Evolutionary conservation across 768 basidiomycete genomes (phyloP), one percentile per base, ranked within the genome.

Genomic region (Collybia sp.): DNA sequence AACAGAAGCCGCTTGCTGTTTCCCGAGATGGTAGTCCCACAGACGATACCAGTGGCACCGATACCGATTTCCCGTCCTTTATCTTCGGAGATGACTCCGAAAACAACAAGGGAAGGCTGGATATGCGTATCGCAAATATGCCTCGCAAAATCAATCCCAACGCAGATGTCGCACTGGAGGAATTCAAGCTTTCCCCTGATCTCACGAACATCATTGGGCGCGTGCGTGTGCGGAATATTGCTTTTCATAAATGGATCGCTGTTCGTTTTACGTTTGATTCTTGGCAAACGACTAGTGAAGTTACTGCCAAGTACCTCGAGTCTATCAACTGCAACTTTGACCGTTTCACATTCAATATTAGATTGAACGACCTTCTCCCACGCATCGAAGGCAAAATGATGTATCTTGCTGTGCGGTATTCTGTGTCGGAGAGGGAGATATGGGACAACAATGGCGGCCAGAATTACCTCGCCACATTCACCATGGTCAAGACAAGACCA

Each of bases 221-320:
- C 34, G 76, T 92, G 37, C 79, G 82, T 40, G 88, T 95, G 47
- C 77, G 82, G 56, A 97, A 98, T 61, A 60, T 97, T 42, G 81
- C 91, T 6, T 98, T 82, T 66, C 74, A 86, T 56, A 98, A 97
- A 68, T 79, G 80, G 73, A 75, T 98, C 43, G 86, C 83, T 6
- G 80, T 93, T 18, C 81, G 95, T 20, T 98, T 96, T 65, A 97
- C 95, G 1, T 78, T 94, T 55, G 95, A 98, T 61, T 76, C 73
- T 54, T 98, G 95, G 95, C 91, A 93, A 64, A 99, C 95, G 40
- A 94, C 91, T 48, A 88, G 85, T 63, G 95, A 98, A 64, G 89
- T 96, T 47, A 79, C 83, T 0, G 94, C 84, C 18, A 80, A 77
- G 42, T 85, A 89, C 61, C 64, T 67, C 15, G 68, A 72, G 43